These are phyloP conservation scores for Rhododendron henanense DNA, from an alignment of 148 eudicot genomes.

Conservation along the genomic window DNA sequence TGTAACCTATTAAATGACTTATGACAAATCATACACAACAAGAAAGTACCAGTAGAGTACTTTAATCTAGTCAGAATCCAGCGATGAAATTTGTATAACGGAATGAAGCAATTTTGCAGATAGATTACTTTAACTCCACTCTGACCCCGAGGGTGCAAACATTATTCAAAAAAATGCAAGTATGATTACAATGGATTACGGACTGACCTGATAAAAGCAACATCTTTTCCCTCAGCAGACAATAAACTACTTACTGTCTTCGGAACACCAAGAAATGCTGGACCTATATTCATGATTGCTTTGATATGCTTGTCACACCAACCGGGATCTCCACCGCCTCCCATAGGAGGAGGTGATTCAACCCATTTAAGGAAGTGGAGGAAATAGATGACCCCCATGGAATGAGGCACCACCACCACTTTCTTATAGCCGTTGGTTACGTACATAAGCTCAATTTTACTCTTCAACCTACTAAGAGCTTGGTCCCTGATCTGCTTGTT, in stretches of 20 bases:
- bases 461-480: conserved; percentile 59
- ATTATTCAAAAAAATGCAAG: not conserved
- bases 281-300: conserved; percentile 59
- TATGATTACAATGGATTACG: not conserved
- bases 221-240: conserved; percentile 62
- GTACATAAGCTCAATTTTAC: conserved; percentile 67
- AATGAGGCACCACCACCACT: conserved; percentile 75
- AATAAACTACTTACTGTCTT: conserved; percentile 44
- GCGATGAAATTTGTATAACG: not conserved
- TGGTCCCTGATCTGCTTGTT: conserved; percentile 53
- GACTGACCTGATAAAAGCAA: conserved; percentile 56
- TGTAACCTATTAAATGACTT: not conserved
- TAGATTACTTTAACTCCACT: not conserved
- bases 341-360: conserved; percentile 51
- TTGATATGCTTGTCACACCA: conserved; percentile 71
- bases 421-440: conserved; percentile 52
- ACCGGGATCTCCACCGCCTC: conserved; percentile 58
- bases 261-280: conserved; percentile 65
- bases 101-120: not conserved
- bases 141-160: not conserved
- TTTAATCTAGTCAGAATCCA: not conserved
- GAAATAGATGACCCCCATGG: conserved; percentile 64
- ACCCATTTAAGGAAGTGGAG: conserved; percentile 76
- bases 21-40: not conserved
- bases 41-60: not conserved